These are phyloP conservation scores for Flammula alnicola DNA, from an alignment of 1,284 basidiomycete species.

Conservation along the genomic window DNA sequence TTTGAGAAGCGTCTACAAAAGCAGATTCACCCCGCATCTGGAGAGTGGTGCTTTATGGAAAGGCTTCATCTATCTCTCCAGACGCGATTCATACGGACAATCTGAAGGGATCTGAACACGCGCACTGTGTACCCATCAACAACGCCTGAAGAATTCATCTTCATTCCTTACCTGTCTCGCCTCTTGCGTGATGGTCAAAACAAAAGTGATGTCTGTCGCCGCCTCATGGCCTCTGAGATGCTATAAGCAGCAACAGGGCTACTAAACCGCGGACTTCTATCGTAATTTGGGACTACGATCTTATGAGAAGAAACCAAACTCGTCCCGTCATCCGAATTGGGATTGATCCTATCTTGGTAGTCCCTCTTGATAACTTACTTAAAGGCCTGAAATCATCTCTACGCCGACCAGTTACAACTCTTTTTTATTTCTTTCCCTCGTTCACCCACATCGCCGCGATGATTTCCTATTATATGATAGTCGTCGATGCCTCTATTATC, in stretches of 20 bases:
- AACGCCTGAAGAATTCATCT: constrained; percentile 19
- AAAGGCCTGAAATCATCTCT: constrained; percentile 28
- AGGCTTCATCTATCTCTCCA: constrained; percentile 6
- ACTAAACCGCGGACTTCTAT: constrained; percentile 45
- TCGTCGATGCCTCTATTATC: constrained; percentile 35
- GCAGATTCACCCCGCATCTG: constrained; percentile 31
- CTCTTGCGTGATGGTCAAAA: constrained; percentile 21
- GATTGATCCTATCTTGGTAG: constrained; percentile 40
- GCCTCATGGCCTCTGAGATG: constrained; percentile 36
- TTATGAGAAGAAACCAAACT: constrained; percentile 33
- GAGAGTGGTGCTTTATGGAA: constrained; percentile 16
- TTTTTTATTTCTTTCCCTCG: constrained; percentile 25
- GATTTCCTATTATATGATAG: constrained; percentile 30
- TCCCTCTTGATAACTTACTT: constrained; percentile 34
- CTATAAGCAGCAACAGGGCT: constrained; percentile 29
- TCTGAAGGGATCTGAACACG: constrained; percentile 20
- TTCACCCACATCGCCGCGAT: constrained; percentile 26
- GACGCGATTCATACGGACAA: constrained; percentile 31
- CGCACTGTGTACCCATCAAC: constrained; percentile 11
- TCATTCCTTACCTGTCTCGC: constrained; percentile 22
- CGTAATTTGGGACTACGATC: constrained; percentile 33
- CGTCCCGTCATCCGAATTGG: constrained; percentile 38
- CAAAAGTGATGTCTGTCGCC: constrained; percentile 37
- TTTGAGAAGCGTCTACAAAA: constrained; percentile 22
- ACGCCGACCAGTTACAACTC: constrained; percentile 15